Percentiles rank a stretch among this genome's conserved stretches.
phyloP scores from a whole-genome alignment of 768 basidiomycete genomes.

The Plicaturopsis crispa region DNA sequence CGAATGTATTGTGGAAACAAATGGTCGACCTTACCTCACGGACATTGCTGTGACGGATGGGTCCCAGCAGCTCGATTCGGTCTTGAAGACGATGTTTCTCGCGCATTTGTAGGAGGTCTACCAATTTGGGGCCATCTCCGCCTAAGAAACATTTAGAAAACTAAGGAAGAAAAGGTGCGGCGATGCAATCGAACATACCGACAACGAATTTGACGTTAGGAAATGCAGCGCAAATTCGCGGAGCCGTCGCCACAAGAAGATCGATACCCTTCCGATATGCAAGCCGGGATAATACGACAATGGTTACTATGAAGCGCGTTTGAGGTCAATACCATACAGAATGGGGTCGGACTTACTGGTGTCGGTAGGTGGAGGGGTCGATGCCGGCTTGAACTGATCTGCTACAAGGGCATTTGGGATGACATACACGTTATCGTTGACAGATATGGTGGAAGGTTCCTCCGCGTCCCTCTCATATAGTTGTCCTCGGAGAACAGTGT shows the following conservation, averaged over 20 bases:
- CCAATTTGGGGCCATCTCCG: slow-evolving; percentile 92
- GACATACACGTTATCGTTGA: slow-evolving; percentile 68
- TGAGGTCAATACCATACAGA: slow-evolving; percentile 1
- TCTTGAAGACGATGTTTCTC: slow-evolving; percentile 89
- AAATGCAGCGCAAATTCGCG: slow-evolving; percentile 78
- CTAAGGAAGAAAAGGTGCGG: background rate
- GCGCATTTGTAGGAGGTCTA: slow-evolving; percentile 91
- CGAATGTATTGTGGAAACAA: background rate
- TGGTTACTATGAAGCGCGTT: slow-evolving; percentile 56
- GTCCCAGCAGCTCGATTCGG: slow-evolving; percentile 82
- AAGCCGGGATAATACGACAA: slow-evolving; percentile 84
- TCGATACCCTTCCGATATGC: slow-evolving; percentile 97
- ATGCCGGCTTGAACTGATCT: slow-evolving; percentile 72
- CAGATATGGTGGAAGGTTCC: slow-evolving; percentile 34
- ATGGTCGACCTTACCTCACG: slow-evolving; percentile 44
- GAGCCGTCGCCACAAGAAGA: slow-evolving; percentile 86
- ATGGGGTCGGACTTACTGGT: slow-evolving; percentile 39
- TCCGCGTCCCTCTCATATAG: slow-evolving; percentile 50
- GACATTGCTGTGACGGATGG: slow-evolving; percentile 78
- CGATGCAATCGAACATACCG: slow-evolving; percentile 36
- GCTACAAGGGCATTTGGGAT: slow-evolving; percentile 91
- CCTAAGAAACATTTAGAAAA: slow-evolving; percentile 37
- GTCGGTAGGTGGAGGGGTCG: slow-evolving; percentile 36
- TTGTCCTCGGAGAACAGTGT: slow-evolving; percentile 84
- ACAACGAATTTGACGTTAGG: slow-evolving; percentile 86